A percentile compares a stretch with the other conserved stretches of the same genome.
Evolutionary conservation across 768 basidiomycete species (phyloP).

Genomic region (Pisolithus microcarpus): DNA sequence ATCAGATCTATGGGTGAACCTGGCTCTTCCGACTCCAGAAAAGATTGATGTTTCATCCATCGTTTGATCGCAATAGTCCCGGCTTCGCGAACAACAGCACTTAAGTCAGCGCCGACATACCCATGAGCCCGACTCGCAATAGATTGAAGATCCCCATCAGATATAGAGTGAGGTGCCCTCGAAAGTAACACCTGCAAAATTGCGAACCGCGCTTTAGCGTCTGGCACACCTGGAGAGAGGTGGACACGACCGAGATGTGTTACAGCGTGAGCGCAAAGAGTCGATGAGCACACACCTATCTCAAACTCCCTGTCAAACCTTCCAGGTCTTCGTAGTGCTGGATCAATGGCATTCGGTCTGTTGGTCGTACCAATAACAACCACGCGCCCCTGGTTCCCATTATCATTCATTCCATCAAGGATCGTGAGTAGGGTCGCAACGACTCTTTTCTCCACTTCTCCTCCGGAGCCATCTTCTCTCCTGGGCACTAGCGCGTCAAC

Average conservation of each 20-base stretch:
- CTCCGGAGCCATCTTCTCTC: constrained; percentile 82
- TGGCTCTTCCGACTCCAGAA: constrained; percentile 4
- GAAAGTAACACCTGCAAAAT: constrained; percentile 82
- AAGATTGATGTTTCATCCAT: constrained; percentile 39
- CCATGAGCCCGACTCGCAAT: constrained; percentile 84
- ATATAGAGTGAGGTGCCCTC: constrained; percentile 72
- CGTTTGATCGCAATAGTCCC: constrained; percentile 89
- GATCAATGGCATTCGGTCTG: constrained; percentile 91
- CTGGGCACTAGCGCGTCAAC: constrained; percentile 91
- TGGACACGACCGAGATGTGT: background rate
- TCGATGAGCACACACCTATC: constrained; percentile 52
- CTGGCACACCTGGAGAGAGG: constrained; percentile 65
- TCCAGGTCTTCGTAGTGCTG: constrained; percentile 82
- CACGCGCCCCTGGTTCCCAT: constrained; percentile 47
- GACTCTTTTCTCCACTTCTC: constrained; percentile 93
- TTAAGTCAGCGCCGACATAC: constrained; percentile 94
- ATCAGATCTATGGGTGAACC: constrained; percentile 23
- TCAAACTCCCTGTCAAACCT: constrained; percentile 94
- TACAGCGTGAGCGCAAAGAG: background rate
- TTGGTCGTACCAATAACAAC: constrained; percentile 97
- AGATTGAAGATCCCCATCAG: constrained; percentile 48
- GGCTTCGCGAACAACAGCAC: constrained; percentile 87
- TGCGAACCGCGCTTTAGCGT: constrained; percentile 72
- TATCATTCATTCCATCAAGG: constrained; percentile 80
- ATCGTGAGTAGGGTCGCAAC: constrained; percentile 93